These are phyloP conservation scores for Aschersonia sp. DNA, from an alignment of 2,329 filamentous ascomycete genomes.

Conservation along the genomic window DNA sequence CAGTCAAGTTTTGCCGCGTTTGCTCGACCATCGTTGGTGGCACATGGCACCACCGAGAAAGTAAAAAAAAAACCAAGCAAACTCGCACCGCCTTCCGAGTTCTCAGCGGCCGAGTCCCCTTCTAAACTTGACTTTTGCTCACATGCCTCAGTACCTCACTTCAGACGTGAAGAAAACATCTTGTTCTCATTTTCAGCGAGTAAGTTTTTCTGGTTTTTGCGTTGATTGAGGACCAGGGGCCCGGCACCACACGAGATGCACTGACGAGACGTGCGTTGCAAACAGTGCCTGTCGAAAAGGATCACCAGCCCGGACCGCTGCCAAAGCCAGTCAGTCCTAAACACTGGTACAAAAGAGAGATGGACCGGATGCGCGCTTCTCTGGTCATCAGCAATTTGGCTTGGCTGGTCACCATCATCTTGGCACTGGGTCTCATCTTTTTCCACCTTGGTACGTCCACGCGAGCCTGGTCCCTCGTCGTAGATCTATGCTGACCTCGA, in stretches of 20 bases:
- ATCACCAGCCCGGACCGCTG: background rate
- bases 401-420: slow-evolving; percentile 2
- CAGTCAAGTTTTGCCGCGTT: background rate
- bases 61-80: no score
- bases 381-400: slow-evolving; percentile 1
- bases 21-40: background rate
- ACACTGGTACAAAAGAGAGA: background rate
- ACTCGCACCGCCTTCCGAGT: no score
- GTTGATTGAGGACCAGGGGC: no score
- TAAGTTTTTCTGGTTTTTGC: no score
- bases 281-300: slow-evolving; percentile 2
- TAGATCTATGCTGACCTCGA: background rate
- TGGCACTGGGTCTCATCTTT: background rate
- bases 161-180: no score
- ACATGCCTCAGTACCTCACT: no score
- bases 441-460: slow-evolving; percentile 1
- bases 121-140: no score
- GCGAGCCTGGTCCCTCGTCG: background rate
- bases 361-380: background rate
- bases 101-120: no score
- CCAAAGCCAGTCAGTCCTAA: background rate
- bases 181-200: no score
- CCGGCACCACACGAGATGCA: background rate
- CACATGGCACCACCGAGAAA: no score
- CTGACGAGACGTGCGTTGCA: background rate